Evolutionary conservation across 345 rosid genomes (phyloP).

Genomic region (Aegle marmelos): DNA sequence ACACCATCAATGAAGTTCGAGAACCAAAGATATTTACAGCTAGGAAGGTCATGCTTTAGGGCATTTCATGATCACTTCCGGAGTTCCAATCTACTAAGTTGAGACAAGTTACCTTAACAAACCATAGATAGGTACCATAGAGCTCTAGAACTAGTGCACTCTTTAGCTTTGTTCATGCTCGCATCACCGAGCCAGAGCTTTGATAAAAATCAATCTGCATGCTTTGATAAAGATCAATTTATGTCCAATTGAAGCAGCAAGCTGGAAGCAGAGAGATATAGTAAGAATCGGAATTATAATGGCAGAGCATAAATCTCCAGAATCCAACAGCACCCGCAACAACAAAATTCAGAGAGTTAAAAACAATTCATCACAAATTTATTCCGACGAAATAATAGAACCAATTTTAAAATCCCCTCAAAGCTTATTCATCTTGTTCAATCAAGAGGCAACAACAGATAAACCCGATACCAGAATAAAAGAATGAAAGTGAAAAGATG

Average conservation of each 20-base stretch:
- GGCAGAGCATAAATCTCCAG: background rate
- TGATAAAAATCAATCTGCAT: background rate
- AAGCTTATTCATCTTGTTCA: background rate
- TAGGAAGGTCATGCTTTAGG: slow-evolving; percentile 1
- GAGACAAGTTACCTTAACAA: background rate
- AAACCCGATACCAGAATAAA: no score
- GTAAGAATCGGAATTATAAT: background rate
- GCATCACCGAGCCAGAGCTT: slow-evolving; percentile 5
- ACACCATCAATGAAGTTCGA: background rate
- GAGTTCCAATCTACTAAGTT: slow-evolving; percentile 1
- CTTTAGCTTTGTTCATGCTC: background rate
- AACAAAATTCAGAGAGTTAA: background rate
- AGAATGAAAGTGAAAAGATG: no score
- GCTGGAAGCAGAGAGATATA: slow-evolving; percentile 27
- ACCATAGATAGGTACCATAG: background rate
- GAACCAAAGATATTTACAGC: background rate
- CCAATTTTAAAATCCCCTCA: background rate
- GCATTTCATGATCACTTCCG: slow-evolving; percentile 4
- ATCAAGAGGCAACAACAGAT: background rate
- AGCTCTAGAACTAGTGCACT: background rate
- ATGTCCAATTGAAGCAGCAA: slow-evolving; percentile 44
- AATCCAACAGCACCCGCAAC: background rate
- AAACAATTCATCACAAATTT: background rate
- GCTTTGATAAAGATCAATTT: slow-evolving; percentile 24
- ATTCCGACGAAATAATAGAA: background rate